Percentiles rank a stretch among this genome's conserved stretches.
These are phyloP conservation scores for Phytophthora ramorum DNA, from an alignment of 352 stramenopile genomes.

Conservation along the genomic window DNA sequence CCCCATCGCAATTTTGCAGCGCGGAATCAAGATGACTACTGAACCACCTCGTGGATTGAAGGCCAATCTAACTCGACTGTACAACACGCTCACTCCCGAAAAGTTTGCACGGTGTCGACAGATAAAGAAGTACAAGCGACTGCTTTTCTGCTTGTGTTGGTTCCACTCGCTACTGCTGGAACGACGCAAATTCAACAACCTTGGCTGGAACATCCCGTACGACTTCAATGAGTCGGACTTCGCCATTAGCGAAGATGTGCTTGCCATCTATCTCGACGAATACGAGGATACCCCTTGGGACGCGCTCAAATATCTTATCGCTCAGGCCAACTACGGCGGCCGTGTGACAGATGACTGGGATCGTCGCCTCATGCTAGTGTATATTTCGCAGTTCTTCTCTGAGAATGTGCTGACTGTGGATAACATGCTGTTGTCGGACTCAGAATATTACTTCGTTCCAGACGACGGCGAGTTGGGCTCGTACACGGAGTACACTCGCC, in stretches of 20 bases:
- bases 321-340: slow-evolving; percentile 96
- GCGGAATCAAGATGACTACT: slow-evolving; percentile 97
- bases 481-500: slow-evolving; percentile 93
- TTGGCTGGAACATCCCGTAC: slow-evolving; percentile 98
- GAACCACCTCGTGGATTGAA: slow-evolving; percentile 93
- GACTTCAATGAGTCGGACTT: slow-evolving; percentile 98
- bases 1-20: slow-evolving; percentile 95
- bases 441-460: slow-evolving; percentile 94
- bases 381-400: slow-evolving; percentile 96
- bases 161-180: slow-evolving; percentile 97
- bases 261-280: slow-evolving; percentile 95
- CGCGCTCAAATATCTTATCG: slow-evolving; percentile 96
- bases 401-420: slow-evolving; percentile 88
- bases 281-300: slow-evolving; percentile 94
- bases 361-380: slow-evolving; percentile 95
- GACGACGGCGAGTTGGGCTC: slow-evolving; percentile 89
- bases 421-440: slow-evolving; percentile 89
- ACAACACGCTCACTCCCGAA: slow-evolving; percentile 93
- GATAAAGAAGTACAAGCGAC: slow-evolving; percentile 90
- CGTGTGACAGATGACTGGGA: slow-evolving; percentile 97
- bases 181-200: slow-evolving; percentile 96
- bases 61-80: slow-evolving; percentile 94
- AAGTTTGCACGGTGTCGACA: slow-evolving; percentile 88
- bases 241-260: slow-evolving; percentile 95
- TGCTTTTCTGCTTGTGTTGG: slow-evolving; percentile 96